Conservation (phyloP, 306 rosid species). For the Malus sylvestris region DNA sequence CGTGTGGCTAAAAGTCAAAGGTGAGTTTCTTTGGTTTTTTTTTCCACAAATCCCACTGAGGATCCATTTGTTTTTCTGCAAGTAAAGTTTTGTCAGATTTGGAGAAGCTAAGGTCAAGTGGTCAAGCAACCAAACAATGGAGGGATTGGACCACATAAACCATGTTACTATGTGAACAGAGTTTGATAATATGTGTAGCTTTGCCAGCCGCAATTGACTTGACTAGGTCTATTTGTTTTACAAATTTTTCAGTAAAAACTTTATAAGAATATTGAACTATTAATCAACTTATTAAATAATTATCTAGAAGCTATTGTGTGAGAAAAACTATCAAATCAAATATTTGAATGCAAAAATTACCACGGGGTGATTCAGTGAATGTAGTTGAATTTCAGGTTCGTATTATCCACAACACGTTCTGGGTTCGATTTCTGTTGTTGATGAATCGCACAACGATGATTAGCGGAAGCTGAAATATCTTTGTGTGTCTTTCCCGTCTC, state of each 20-base stretch:
- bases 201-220: neutral
- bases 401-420: too few species aligned
- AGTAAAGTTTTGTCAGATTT: neutral
- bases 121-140: neutral
- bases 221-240: neutral
- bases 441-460: rapidly evolving
- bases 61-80: neutral
- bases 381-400: too few species aligned
- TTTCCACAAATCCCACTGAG: neutral
- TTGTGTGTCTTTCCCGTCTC: rapidly evolving
- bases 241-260: neutral
- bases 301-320: too few species aligned
- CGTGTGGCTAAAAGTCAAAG: neutral
- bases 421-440: too few species aligned
- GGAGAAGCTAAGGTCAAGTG: neutral
- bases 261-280: too few species aligned
- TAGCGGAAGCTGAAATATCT: rapidly evolving
- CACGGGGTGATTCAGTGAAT: too few species aligned
- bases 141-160: neutral
- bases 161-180: neutral
- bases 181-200: neutral
- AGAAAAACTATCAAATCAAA: too few species aligned
- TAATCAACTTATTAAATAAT: too few species aligned
- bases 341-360: too few species aligned
- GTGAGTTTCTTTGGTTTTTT: neutral